Evolutionary conservation across 164 flowering plant species (phyloP), one percentile per base, ranked within the genome.

Genomic region (Annona squamosa): DNA sequence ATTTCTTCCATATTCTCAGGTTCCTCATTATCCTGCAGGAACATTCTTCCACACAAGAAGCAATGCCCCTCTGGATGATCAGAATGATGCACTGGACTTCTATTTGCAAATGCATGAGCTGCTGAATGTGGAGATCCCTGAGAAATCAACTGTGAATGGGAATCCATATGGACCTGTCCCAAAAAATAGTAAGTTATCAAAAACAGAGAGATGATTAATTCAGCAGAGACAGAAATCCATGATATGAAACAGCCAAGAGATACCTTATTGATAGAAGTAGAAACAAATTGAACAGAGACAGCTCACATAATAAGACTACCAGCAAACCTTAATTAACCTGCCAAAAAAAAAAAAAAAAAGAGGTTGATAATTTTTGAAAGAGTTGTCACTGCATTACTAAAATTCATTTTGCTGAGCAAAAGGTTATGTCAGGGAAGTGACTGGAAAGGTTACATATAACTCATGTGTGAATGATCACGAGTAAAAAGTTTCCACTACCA

Each of bases 1-100:
- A 83, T 52, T 69, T 78, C 63, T 76, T 85, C 89, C 68, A 63
- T 73, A 74, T 79, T 84, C 19, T 73, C 78, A 65, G 67, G 63
- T 3, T 52, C 74, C 67, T 82, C 88, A 77, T 73, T 80, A 45
- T 84, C 91, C 47, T 80, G 77, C 44, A 77, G 77, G 74, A 86
- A 78, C 48, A 69, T 19, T 77, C 81, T 85, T 74, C 82, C 77
- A 78, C 98, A 93, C 5, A 89, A 59, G 68, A 78, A 65, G 73
- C 98, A 93, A 74, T 66, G 70, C 59, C 76, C 76, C 5, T 82
- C 82, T 3, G 68, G 70, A 46, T 71, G 80, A 75, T 74, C 78
- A 71, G 81, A 69, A 68, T 75, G 75, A 46, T 77, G 78, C 77
- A 52, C 78, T 26, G 48, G 63, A 69, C 46, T 74, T 71, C 46